Conservation (phyloP, 2,329 filamentous ascomycete species). For the Ophiosphaerella herpotricha region DNA sequence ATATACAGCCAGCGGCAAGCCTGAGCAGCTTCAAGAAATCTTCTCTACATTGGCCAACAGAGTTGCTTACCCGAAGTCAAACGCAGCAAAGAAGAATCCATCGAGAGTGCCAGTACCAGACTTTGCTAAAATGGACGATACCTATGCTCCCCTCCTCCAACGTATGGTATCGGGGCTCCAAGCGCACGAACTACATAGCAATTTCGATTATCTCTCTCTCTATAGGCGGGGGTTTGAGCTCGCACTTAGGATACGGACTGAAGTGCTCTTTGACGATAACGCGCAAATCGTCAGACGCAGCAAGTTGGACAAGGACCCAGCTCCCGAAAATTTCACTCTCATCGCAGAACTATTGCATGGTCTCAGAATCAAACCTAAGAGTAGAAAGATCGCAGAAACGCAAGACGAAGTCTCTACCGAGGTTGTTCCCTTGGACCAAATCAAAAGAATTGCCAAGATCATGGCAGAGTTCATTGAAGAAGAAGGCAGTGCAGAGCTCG, state of each 20-base stretch:
- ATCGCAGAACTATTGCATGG: slow-evolving; percentile 11
- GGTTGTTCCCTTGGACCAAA: slow-evolving; percentile 6
- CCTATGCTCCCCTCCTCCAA: slow-evolving; percentile 7
- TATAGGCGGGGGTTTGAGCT: slow-evolving; percentile 18
- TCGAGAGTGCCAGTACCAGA: slow-evolving; percentile 7
- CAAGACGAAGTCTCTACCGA: slow-evolving; percentile 12
- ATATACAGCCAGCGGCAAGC: neutral
- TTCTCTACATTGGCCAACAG: slow-evolving; percentile 7
- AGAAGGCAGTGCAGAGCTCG: slow-evolving; percentile 10
- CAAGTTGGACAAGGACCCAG: slow-evolving; percentile 3
- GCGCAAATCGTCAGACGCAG: slow-evolving; percentile 1
- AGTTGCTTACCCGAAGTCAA: slow-evolving; percentile 6
- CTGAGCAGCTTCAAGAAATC: slow-evolving; percentile 3
- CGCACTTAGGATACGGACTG: slow-evolving; percentile 9
- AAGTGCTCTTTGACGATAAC: slow-evolving; percentile 13
- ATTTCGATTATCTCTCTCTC: slow-evolving; percentile 27
- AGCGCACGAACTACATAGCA: slow-evolving; percentile 16
- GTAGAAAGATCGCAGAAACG: slow-evolving; percentile 1
- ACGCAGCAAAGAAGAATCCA: slow-evolving; percentile 1
- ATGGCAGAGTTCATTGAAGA: slow-evolving; percentile 12
- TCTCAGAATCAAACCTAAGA: slow-evolving; percentile 12
- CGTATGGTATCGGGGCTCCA: slow-evolving; percentile 10
- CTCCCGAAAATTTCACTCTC: slow-evolving; percentile 10
- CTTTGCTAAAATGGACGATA: slow-evolving; percentile 3
- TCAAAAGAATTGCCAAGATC: slow-evolving; percentile 13